Evolutionary conservation across 2,329 filamentous ascomycete species (phyloP).

Genomic region (Aspergillus cejpii): DNA sequence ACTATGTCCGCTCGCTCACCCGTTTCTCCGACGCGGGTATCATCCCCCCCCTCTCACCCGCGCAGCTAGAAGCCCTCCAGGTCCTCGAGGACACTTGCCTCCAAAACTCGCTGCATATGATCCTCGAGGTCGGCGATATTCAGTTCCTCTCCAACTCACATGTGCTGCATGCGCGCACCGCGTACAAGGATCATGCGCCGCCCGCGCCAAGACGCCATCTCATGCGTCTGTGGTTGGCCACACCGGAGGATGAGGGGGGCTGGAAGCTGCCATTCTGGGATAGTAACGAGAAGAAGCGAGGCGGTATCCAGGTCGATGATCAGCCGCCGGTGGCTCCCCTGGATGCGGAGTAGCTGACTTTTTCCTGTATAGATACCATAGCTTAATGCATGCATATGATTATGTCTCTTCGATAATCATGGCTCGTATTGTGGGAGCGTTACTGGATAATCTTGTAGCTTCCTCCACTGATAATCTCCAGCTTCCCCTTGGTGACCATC

Average conservation of each 20-base stretch:
- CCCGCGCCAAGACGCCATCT: slow-evolving; percentile 67
- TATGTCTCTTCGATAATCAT: background rate
- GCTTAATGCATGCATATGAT: background rate
- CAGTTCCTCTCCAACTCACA: slow-evolving; percentile 80
- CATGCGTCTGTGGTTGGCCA: slow-evolving; percentile 77
- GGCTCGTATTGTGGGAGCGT: background rate
- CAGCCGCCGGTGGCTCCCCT: slow-evolving; percentile 66
- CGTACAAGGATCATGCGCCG: slow-evolving; percentile 65
- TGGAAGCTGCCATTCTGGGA: slow-evolving; percentile 82
- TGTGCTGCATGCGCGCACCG: slow-evolving; percentile 72
- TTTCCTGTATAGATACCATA: background rate
- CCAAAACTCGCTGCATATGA: slow-evolving; percentile 70
- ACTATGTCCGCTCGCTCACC: slow-evolving; percentile 69
- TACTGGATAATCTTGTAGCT: slow-evolving; percentile 54
- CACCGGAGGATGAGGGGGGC: slow-evolving; percentile 73
- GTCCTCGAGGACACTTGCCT: slow-evolving; percentile 72
- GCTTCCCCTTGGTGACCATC: slow-evolving; percentile 65
- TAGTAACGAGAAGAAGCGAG: slow-evolving; percentile 74
- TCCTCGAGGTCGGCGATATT: slow-evolving; percentile 79
- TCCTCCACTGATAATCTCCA: slow-evolving; percentile 61
- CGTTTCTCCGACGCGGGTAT: slow-evolving; percentile 67
- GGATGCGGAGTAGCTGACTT: slow-evolving; percentile 60
- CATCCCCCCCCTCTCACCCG: slow-evolving; percentile 64
- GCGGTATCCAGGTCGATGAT: slow-evolving; percentile 81
- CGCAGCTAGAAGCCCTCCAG: slow-evolving; percentile 60